Evolutionary conservation across 305 asterid genomes (phyloP).

Genomic region (Fraxinus paxiana): DNA sequence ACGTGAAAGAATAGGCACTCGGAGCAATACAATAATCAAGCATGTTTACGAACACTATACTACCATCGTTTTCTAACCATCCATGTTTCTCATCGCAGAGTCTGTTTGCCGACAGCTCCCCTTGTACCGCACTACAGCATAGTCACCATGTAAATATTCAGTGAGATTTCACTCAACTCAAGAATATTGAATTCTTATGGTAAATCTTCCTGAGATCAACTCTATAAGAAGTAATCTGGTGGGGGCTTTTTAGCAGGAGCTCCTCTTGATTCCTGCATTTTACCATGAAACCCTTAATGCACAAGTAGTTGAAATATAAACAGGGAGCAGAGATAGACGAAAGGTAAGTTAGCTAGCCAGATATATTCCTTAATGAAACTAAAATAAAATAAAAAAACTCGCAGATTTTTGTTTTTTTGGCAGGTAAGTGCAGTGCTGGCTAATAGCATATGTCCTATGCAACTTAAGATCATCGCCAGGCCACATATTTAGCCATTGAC

Average conservation of each 20-base stretch:
- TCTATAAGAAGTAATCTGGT: slow-evolving; percentile 86
- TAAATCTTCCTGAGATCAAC: not conserved
- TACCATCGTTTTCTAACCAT: not conserved
- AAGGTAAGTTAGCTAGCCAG: not conserved
- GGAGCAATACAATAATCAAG: not conserved
- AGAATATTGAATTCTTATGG: not conserved
- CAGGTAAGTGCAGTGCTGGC: not conserved
- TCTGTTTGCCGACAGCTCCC: not conserved
- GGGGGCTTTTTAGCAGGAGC: slow-evolving; percentile 73
- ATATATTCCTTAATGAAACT: not conserved
- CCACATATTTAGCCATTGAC: not conserved
- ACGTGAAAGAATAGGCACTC: slow-evolving; percentile 1
- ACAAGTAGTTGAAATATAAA: not conserved
- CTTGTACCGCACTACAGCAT: not conserved
- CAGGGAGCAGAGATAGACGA: not conserved
- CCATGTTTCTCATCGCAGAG: not conserved
- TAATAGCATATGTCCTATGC: not conserved
- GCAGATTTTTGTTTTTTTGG: not conserved
- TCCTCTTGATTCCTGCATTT: slow-evolving; percentile 86
- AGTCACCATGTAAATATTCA: slow-evolving; percentile 10
- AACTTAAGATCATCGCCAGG: not conserved
- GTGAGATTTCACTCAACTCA: not conserved
- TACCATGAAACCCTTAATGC: slow-evolving; percentile 13
- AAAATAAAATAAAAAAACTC: not conserved
- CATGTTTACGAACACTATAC: not conserved